These are phyloP conservation scores for Pseudogymnoascus sp. DNA, from an alignment of 2,329 filamentous ascomycete species.

Conservation along the genomic window DNA sequence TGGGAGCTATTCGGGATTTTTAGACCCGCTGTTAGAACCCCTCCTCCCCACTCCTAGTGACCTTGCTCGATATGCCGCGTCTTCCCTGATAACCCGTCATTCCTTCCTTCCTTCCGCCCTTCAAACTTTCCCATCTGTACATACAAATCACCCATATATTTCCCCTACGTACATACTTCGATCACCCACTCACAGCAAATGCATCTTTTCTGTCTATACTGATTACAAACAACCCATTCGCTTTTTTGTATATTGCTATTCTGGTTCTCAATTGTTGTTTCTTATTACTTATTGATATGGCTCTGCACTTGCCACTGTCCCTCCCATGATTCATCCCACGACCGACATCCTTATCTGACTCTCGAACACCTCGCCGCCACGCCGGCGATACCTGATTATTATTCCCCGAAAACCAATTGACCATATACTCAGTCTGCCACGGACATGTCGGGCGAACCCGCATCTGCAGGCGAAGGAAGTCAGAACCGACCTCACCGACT, in stretches of 20 bases:
- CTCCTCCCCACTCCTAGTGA: background rate
- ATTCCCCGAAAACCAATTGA: background rate
- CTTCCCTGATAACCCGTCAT: constrained; percentile 1
- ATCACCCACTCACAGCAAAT: constrained; percentile 15
- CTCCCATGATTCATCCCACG: background rate
- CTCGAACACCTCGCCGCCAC: constrained; percentile 4
- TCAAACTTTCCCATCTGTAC: background rate
- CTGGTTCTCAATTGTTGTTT: background rate
- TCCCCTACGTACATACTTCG: background rate
- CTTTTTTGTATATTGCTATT: constrained; percentile 16
- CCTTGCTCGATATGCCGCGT: constrained; percentile 7
- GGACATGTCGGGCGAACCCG: constrained; percentile 1
- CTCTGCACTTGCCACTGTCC: background rate
- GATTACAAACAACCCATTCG: constrained; percentile 13
- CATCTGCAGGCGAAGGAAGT: background rate
- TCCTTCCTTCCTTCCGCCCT: constrained; percentile 15
- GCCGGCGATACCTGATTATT: constrained; percentile 7
- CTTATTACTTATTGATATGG: background rate
- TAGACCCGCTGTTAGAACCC: background rate
- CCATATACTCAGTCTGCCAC: background rate
- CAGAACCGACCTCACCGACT: background rate
- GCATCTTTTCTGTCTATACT: constrained; percentile 8
- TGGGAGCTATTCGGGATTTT: background rate
- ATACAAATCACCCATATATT: background rate
- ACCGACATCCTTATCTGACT: background rate